Evolutionary conservation across 2,329 filamentous ascomycete genomes (phyloP), one percentile per base, ranked within the genome.

Genomic region (Pestalotiopsis sp.): DNA sequence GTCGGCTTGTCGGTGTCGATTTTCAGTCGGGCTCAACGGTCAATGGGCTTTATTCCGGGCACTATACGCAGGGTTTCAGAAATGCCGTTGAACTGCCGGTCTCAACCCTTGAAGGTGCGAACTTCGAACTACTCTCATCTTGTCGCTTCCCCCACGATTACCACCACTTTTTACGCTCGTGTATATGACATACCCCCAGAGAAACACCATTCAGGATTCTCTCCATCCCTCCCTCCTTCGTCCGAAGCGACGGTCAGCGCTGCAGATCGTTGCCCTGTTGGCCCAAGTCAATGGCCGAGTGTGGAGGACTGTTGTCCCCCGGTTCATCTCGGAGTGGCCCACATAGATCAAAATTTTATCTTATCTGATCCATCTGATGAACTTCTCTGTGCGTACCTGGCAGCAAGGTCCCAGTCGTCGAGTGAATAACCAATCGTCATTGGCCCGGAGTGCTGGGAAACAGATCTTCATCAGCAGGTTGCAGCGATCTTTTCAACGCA

Each of bases 331-430:
- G 31, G 31, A 36, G 59, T 36, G 59, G 39, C 41, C 61, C 61
- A 64, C 61, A 62, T 45, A 49, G 61, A 64, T 64, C 38, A 64
- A 31, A 64, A 64, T 64, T 64, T 64, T 64, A 64, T 64, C 61
- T 64, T 64, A 64, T 64, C 61, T 64, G 61, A 64, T 64, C 61
- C 61, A 64, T 64, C 61, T n/a, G 23, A 25, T 52, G 17, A 20
- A 64, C 20, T 9, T 52, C 36, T 64, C 36, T 49, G 61, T 23
- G 61, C 4, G 59, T 27, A 14, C 27, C 57, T 59, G 57, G 57
- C 25, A 52, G 45, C 45, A 52, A 11, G 45, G 45, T 9, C 45
- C 45, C 45, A 5, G 9, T 52, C 17, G 2, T 2, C 45, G 5
- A 52, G 45, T 2, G 17, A 52, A 52, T 3, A 5, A 9, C 2